These are phyloP conservation scores for Phalaenopsis hybrid DNA, from an alignment of 116 monocot species.

Conservation along the genomic window DNA sequence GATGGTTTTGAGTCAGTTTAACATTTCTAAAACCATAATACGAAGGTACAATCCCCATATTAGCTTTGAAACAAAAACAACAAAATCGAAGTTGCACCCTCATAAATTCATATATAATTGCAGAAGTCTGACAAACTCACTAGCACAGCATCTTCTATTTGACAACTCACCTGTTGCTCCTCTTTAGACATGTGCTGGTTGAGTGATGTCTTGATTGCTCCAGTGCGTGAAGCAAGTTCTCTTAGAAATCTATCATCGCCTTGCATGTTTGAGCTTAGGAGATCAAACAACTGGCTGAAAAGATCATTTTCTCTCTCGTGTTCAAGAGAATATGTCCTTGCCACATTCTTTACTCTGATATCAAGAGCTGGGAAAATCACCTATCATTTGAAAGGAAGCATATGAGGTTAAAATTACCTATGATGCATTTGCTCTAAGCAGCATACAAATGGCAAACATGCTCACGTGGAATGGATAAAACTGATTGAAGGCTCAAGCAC, in stretches of 20 bases:
- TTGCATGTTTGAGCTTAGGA: conserved; percentile 51
- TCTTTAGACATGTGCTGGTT: conserved; percentile 96
- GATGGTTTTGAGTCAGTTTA: too few species aligned
- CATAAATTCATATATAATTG: too few species aligned
- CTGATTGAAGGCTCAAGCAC: background rate
- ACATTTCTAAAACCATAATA: too few species aligned
- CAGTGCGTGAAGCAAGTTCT: conserved; percentile 87
- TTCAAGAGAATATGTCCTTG: conserved; percentile 84
- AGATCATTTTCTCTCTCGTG: conserved; percentile 93
- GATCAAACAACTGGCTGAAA: conserved; percentile 61
- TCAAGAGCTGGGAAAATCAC: conserved; percentile 98
- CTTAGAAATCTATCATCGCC: conserved; percentile 62
- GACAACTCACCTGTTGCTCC: conserved; percentile 73
- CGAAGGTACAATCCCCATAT: too few species aligned
- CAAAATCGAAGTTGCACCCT: too few species aligned
- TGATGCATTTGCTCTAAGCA: background rate
- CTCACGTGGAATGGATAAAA: background rate
- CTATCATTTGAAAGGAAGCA: conserved; percentile 26
- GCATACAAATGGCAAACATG: background rate
- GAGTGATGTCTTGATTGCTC: conserved; percentile 87
- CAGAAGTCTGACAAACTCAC: too few species aligned
- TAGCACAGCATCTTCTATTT: background rate
- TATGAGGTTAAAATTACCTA: background rate
- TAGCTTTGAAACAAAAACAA: too few species aligned
- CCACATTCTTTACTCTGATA: conserved; percentile 93